Evolutionary conservation across 768 basidiomycete species (phyloP), one percentile per base, ranked within the genome.

Genomic region (Melanogaster broomeanus): DNA sequence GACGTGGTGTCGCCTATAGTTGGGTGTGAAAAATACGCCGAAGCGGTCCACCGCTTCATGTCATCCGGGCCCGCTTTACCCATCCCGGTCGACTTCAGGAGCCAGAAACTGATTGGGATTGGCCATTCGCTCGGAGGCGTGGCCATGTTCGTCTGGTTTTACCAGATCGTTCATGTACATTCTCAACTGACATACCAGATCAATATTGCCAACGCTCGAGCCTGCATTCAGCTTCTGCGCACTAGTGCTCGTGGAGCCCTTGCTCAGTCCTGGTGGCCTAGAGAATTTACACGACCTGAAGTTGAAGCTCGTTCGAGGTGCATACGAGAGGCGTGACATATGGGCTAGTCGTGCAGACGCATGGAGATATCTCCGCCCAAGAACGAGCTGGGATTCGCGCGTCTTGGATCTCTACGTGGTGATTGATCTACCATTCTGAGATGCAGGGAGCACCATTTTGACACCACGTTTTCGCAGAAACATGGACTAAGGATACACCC

Each of bases 51-150:
- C 55, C 77, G 75, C 31, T 86, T 88, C 62, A 73, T 87, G 31
- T 69, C 70, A 4, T 70, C 67, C 4, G 76, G 72, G 5, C 69
- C 72, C 6, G 59, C 66, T 22, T 60, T 73, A 51, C 73, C 71
- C 18, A 73, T 71, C 9, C 58, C 63, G 9, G 70, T 81, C 28
- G 73, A 84, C 51, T 85, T 85, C 64, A 59, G 62, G 24, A 65
- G 60, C 19, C 68, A 82, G 53, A 80, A 74, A 39, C 67, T 88
- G 3, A 73, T 87, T 33, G 85, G 84, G 3, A 75, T 88, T 16
- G 86, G 85, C 0, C 86, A 88, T 63, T 87, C 85, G 1, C 67
- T 88, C 18, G 86, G 86, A 13, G 85, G 79, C 34, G 83, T 84
- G 49, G 72, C 80, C 19, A 78, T 85, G 86, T 86, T 59, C 49